phyloP scores from a whole-genome alignment of 257 asterid species.

The Capsicum chinense region DNA sequence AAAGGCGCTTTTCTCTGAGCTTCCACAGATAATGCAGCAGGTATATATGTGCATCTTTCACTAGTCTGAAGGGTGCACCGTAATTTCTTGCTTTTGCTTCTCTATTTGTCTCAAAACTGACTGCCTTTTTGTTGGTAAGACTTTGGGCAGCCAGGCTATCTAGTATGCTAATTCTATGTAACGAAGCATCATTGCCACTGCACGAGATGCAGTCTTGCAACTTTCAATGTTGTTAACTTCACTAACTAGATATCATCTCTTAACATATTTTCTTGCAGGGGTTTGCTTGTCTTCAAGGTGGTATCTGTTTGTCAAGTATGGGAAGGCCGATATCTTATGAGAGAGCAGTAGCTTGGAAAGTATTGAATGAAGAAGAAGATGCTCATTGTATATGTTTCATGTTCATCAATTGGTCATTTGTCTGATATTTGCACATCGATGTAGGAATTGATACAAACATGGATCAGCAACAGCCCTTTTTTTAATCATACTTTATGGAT shows the following conservation, averaged over 20 bases:
- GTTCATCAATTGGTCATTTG: constrained; percentile 88
- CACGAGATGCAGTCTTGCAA: neutral
- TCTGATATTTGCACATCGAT: constrained; percentile 33
- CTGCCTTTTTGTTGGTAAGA: neutral
- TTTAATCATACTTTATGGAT: constrained; percentile 15
- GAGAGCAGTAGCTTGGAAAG: constrained; percentile 62
- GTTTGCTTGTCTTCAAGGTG: constrained; percentile 53
- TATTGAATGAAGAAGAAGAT: constrained; percentile 78
- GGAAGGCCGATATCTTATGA: constrained; percentile 55
- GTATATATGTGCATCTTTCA: constrained; percentile 34
- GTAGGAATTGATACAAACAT: constrained; percentile 23
- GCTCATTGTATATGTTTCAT: constrained; percentile 88
- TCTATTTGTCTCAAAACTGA: neutral
- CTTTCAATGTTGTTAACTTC: neutral
- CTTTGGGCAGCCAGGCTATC: neutral
- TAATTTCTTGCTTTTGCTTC: neutral
- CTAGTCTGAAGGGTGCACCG: neutral
- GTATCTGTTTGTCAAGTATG: constrained; percentile 59
- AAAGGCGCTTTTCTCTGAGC: constrained; percentile 75
- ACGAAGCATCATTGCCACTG: neutral
- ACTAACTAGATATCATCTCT: neutral
- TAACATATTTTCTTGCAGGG: constrained; percentile 39
- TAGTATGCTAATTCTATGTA: neutral
- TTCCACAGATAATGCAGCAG: constrained; percentile 91
- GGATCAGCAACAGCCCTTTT: constrained; percentile 22